These are phyloP conservation scores for Aureobasidium sp. DNA, from an alignment of 2,329 filamentous ascomycete species.

Conservation along the genomic window DNA sequence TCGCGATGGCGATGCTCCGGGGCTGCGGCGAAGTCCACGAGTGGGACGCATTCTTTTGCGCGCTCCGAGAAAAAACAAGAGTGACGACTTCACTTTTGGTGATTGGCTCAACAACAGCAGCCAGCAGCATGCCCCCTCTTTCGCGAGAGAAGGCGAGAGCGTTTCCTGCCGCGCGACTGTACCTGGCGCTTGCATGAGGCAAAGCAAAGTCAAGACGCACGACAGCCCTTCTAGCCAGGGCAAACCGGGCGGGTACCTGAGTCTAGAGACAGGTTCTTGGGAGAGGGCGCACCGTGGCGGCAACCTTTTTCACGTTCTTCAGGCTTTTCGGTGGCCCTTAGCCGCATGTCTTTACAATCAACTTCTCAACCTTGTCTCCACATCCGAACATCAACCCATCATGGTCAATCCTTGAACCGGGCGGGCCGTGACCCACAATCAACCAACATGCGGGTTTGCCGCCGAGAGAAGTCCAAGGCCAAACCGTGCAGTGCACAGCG, in stretches of 20 bases:
- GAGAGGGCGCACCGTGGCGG: neutral
- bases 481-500: constrained; percentile 5
- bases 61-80: neutral
- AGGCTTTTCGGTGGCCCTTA: constrained; percentile 2
- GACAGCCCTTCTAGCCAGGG: constrained; percentile 7
- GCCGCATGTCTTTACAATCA: constrained; percentile 2
- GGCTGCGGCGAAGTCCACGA: neutral
- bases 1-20: neutral
- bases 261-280: constrained; percentile 10
- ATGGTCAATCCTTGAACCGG: neutral
- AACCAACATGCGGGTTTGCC: constrained; percentile 11
- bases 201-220: constrained; percentile 8
- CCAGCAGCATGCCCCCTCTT: neutral
- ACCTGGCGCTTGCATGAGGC: constrained; percentile 11
- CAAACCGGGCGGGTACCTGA: constrained; percentile 10
- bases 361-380: constrained; percentile 9
- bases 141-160: neutral
- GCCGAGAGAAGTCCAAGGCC: constrained; percentile 9
- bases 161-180: constrained; percentile 9
- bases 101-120: neutral
- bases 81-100: neutral
- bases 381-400: constrained; percentile 10
- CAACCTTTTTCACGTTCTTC: constrained; percentile 12
- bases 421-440: constrained; percentile 14
- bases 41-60: neutral